Base-by-base conservation (phyloP, 2,329 filamentous ascomycete species). In the Furcasterigmium sp. region DNA sequence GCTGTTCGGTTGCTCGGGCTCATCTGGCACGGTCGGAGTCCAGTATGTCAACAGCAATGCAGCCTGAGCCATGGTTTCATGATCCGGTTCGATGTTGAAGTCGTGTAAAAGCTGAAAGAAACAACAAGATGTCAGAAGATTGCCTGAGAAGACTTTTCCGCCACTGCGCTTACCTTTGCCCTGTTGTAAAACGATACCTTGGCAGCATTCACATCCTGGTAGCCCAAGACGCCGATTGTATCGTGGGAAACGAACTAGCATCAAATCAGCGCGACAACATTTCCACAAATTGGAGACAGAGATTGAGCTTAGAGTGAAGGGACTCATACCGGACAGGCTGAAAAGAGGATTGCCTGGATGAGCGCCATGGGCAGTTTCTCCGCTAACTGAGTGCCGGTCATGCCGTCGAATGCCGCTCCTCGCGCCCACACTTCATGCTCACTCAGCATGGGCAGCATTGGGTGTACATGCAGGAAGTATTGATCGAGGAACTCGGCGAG, bases 401-500 rank as follows among this genome's bases (percentile, higher is more conserved):
- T 23, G 15, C 15, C 21, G 23, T 18, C 23, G 8, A 13, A n/a
- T 39, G 26, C 37, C 17, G 15, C 5, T 21, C 13, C 21, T n/a
- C n/a, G 28, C 37, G n/a, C 23, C 37, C 43, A 38, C 20, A 45
- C 42, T n/a, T 38, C 30, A 10, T 19, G 39, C 28, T 45, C 32
- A 8, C 36, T 37, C 34, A 59, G 8, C 0, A 59, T 38, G 1
- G 56, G 56, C 11, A 59, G 51, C 41, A 59, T 52, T 3, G 56
- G 56, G 32, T 59, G 56, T 0, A 59, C 53, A n/a, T 59, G 54
- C 1, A 51, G 32, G 13, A 59, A 59, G 41, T 59, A 59, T 17
- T 56, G 51, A 6, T 49, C 26, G n/a, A 59, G 29, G n/a, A 59
- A 57, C 28, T 28, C 37, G 13, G 17, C 23, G 15, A 39, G 18